These are phyloP conservation scores for Chrysanthemum seticuspe DNA, from an alignment of 129 eudicot species.

Conservation along the genomic window DNA sequence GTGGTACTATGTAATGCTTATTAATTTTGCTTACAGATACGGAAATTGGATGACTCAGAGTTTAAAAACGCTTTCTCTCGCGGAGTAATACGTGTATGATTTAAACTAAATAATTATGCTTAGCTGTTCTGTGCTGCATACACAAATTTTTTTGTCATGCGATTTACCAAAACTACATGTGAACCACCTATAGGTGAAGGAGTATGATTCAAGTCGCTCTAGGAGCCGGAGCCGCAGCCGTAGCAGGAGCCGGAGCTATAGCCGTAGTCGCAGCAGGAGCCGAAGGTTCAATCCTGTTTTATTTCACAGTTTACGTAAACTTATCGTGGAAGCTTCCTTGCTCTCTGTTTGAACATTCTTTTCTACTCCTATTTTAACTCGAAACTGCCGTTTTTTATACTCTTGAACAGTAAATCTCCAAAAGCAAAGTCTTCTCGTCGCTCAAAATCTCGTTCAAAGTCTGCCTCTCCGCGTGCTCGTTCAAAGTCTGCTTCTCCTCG, in stretches of 20 bases:
- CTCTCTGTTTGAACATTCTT: not conserved
- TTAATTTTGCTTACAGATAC: slow-evolving; percentile 46
- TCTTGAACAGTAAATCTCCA: slow-evolving; percentile 69
- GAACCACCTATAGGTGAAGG: slow-evolving; percentile 62
- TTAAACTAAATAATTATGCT: not conserved
- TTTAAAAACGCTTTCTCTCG: slow-evolving; percentile 81
- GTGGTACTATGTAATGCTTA: not conserved
- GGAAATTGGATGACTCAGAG: slow-evolving; percentile 90
- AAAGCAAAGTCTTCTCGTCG: slow-evolving; percentile 77
- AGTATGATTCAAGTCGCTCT: slow-evolving; percentile 76
- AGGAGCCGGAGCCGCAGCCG: slow-evolving; percentile 73
- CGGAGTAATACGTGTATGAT: slow-evolving; percentile 72
- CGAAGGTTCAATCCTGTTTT: slow-evolving; percentile 41
- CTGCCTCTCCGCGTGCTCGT: slow-evolving; percentile 62
- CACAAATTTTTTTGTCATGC: not conserved
- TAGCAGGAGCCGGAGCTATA: slow-evolving; percentile 48
- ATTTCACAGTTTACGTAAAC: not conserved
- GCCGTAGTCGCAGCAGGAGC: slow-evolving; percentile 58
- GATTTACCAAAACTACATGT: not conserved
- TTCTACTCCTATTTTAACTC: not conserved
- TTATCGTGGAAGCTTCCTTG: not conserved
- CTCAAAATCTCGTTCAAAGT: slow-evolving; percentile 82
- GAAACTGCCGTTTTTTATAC: not conserved
- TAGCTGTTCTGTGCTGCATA: not conserved
- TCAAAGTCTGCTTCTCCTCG: slow-evolving; percentile 66